Evolutionary conservation across 176 grass and related monocot species (phyloP).

Genomic region (Poa pratensis): DNA sequence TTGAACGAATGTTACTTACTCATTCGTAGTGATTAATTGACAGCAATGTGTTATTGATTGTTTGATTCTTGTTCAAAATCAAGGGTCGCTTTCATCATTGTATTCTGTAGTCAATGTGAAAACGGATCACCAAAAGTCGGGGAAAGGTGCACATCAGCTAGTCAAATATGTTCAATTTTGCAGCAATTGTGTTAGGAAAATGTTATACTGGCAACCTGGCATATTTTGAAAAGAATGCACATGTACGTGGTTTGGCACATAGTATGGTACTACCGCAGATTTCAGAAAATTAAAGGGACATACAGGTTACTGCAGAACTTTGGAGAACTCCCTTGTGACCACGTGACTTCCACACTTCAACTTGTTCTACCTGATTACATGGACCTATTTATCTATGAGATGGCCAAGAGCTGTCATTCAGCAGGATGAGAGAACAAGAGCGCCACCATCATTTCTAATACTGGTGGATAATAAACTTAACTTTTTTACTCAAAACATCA

Average conservation of each 20-base stretch:
- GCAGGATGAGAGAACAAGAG: background rate
- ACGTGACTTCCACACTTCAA: background rate
- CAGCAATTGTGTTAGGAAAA: background rate
- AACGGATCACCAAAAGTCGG: background rate
- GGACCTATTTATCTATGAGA: background rate
- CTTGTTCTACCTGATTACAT: background rate
- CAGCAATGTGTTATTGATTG: background rate
- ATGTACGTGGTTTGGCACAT: no score
- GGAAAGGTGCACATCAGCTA: background rate
- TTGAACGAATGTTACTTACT: background rate
- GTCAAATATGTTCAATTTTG: background rate
- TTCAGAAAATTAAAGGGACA: background rate
- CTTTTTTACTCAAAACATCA: background rate
- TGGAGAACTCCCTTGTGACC: slow-evolving; percentile 4
- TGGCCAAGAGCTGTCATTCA: background rate
- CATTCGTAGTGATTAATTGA: background rate
- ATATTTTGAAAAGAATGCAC: no score
- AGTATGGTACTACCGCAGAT: no score
- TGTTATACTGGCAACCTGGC: no score
- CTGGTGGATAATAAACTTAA: background rate
- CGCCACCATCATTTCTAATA: background rate
- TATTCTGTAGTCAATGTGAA: background rate
- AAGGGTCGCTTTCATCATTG: background rate
- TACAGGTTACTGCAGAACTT: slow-evolving; percentile 14
- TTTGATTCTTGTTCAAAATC: background rate